Evolutionary conservation across 169 alveolate genomes (phyloP).

Genomic region (Plasmodium yoelii): DNA sequence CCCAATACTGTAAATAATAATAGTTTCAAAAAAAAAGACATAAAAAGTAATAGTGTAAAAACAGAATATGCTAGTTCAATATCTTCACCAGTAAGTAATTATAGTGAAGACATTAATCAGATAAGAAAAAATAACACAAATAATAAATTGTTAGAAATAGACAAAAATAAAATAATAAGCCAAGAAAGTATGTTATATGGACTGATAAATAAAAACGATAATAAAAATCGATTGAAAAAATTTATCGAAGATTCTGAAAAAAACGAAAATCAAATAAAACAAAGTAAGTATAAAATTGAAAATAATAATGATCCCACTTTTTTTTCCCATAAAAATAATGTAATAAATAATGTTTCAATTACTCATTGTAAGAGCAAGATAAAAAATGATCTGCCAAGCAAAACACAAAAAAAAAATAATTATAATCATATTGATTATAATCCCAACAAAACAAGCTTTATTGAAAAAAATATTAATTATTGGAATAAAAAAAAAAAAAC

Average conservation of each 20-base stretch:
- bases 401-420: too few species aligned
- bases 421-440: too few species aligned
- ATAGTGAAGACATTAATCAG: background rate
- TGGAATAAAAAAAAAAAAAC: background rate
- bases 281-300: background rate
- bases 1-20: background rate
- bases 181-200: constrained; percentile 43
- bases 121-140: background rate
- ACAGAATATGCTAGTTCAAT: constrained; percentile 38
- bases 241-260: constrained; percentile 11
- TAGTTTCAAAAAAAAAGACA: background rate
- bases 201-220: constrained; percentile 24
- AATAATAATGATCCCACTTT: background rate
- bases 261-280: background rate
- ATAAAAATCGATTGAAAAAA: constrained; percentile 23
- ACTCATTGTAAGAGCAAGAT: too few species aligned
- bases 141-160: background rate
- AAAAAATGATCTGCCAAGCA: background rate
- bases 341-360: background rate
- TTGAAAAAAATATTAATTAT: background rate
- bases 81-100: constrained; percentile 22
- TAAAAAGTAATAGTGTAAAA: constrained; percentile 17
- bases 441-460: background rate
- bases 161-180: constrained; percentile 1
- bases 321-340: background rate